Evolutionary conservation across 2,329 filamentous ascomycete species (phyloP), one percentile per base, ranked within the genome.

Genomic region (Arthrobotrys conoides): DNA sequence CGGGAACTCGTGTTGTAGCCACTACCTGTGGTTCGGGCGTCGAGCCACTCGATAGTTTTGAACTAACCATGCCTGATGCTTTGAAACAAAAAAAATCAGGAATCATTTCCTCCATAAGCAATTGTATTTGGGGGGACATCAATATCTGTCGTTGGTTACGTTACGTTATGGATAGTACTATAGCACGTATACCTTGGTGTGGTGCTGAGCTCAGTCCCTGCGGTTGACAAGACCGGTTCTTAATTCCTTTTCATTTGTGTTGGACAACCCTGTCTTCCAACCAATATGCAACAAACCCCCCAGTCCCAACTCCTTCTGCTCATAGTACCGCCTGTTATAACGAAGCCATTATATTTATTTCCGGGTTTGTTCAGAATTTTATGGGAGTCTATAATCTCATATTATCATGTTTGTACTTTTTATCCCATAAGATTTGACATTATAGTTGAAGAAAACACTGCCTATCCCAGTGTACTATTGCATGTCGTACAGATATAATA

Each of bases 201-300:
- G 33, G 33, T 5, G 4, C 33, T 10, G 1, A 36, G 3, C 27
- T 30, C 8, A 36, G 4, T 36, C 33, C 33, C 12, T 5, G 38
- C 36, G 16, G 41, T 46, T 41, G 38, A 41, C 38, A 36, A 8
- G 38, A 38, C 36, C 6, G 38, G 38, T 16, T n/a, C 38, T 16
- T 2, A 5, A 20, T 57, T 3, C 6, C 33, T 36, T 9, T 36
- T 36, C 1, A 36, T 36, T 18, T 41, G 53, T 22, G 53, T 59
- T 59, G 53, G 5, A 14, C n/a, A 30, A 59, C 30, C 53, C n/a
- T 59, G 53, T 22, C 53, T 14, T 38, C 10, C 18, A 59, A 59
- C 33, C 33, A 59, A 59, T 59, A 59, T 59, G 30, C 53, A 59
- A 59, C 53, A 59, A 57, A 36, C 9, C 18, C n/a, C 16, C 5